Conservation (phyloP, 257 asterid species). For the Agastache rugosa region DNA sequence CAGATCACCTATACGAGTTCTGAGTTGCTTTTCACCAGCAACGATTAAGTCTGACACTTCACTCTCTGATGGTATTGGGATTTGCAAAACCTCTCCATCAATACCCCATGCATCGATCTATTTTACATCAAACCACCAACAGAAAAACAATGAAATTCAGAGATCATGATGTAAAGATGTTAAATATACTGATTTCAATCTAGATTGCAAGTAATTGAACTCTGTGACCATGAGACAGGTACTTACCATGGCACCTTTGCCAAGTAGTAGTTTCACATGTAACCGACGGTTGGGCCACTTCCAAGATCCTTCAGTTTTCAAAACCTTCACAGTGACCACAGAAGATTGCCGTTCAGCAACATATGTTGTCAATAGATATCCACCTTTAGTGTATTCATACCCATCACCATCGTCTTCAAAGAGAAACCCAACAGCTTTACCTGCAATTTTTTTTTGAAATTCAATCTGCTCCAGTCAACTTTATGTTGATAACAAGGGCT, state of each 20-base stretch:
- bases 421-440: constrained; percentile 86
- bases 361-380: constrained; percentile 82
- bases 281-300: constrained; percentile 82
- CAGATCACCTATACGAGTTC: constrained; percentile 62
- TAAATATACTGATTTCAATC: neutral
- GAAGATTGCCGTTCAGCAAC: constrained; percentile 75
- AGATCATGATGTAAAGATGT: neutral
- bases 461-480: constrained; percentile 8
- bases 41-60: constrained; percentile 60
- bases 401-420: constrained; percentile 97
- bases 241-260: constrained; percentile 76
- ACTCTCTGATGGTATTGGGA: constrained; percentile 67
- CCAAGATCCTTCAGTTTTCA: constrained; percentile 80
- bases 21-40: constrained; percentile 61
- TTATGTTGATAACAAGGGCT: neutral
- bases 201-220: constrained; percentile 23
- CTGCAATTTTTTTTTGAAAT: constrained; percentile 45
- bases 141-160: constrained; percentile 29
- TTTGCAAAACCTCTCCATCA: constrained; percentile 76
- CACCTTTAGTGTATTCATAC: constrained; percentile 70
- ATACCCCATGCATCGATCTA: constrained; percentile 85
- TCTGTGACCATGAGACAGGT: neutral
- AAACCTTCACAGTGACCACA: constrained; percentile 67
- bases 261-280: constrained; percentile 76
- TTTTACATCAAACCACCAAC: constrained; percentile 20